Evolutionary conservation across 1,284 basidiomycete species (phyloP).

Genomic region (Microstroma glucosiphilum): DNA sequence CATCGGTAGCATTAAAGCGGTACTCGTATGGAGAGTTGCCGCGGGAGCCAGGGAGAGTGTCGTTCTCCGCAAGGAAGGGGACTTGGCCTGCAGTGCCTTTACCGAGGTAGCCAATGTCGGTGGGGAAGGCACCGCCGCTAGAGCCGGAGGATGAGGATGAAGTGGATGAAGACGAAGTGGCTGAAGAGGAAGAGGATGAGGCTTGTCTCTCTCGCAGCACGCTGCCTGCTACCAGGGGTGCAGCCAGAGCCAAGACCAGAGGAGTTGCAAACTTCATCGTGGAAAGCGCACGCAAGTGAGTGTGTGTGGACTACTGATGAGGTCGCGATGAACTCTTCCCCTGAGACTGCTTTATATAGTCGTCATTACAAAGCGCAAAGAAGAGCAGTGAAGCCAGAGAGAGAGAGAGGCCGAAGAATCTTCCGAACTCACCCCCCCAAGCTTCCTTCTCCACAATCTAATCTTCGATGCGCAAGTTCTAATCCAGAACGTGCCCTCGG

Average conservation of each 20-base stretch:
- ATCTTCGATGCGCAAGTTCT: no score
- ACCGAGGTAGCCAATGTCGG: constrained; percentile 40
- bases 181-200: no score
- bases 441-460: no score
- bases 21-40: constrained; percentile 24
- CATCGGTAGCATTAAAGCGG: constrained; percentile 22
- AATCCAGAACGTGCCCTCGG: no score
- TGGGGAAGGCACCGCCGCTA: constrained; percentile 27
- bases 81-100: constrained; percentile 20
- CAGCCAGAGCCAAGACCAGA: neutral
- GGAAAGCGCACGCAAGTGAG: neutral
- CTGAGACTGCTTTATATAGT: no score
- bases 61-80: constrained; percentile 37
- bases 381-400: neutral
- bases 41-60: constrained; percentile 23
- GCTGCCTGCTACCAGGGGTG: neutral
- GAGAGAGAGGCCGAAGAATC: neutral
- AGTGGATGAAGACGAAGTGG: neutral
- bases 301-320: neutral
- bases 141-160: constrained; percentile 1
- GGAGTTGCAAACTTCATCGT: neutral
- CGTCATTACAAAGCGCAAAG: neutral
- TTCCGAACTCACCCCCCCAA: no score
- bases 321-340: neutral
- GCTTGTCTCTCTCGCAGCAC: no score